Evolutionary conservation across 1,139 yeast genomes (phyloP).

Genomic region (Zygosaccharomyces pseudobailii): DNA sequence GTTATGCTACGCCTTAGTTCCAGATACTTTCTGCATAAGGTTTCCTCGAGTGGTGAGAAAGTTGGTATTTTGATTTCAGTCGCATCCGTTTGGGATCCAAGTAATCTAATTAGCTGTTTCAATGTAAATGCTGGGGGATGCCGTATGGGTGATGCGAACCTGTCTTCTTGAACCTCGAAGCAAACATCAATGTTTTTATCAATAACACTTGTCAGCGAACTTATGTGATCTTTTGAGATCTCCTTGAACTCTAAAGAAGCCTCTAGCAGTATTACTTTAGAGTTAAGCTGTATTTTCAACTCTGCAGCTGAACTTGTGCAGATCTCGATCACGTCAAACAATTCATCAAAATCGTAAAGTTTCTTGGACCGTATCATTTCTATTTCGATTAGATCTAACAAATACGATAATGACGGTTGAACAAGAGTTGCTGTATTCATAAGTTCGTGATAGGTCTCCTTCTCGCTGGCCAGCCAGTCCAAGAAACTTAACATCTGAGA

Average conservation of each 20-base stretch:
- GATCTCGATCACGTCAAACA: slow-evolving; percentile 32
- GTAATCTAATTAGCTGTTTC: slow-evolving; percentile 40
- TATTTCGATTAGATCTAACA: slow-evolving; percentile 39
- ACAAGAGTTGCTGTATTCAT: slow-evolving; percentile 40
- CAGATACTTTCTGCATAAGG: slow-evolving; percentile 37
- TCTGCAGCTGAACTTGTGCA: slow-evolving; percentile 41
- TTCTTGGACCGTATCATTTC: slow-evolving; percentile 14
- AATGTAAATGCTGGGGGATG: slow-evolving; percentile 41
- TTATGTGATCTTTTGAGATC: slow-evolving; percentile 47
- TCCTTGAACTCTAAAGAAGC: slow-evolving; percentile 57
- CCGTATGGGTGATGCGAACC: slow-evolving; percentile 42
- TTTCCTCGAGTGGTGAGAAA: slow-evolving; percentile 37
- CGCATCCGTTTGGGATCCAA: slow-evolving; percentile 36
- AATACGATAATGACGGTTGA: slow-evolving; percentile 45
- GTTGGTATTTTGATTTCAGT: slow-evolving; percentile 35
- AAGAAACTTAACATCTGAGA: slow-evolving; percentile 4
- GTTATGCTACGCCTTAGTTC: slow-evolving; percentile 32
- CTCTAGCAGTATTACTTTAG: slow-evolving; percentile 45
- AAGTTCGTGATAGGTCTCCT: slow-evolving; percentile 38
- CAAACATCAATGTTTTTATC: slow-evolving; percentile 43
- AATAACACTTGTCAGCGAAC: slow-evolving; percentile 48
- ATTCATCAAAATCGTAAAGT: slow-evolving; percentile 16
- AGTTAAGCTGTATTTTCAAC: slow-evolving; percentile 38
- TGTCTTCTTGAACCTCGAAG: slow-evolving; percentile 39
- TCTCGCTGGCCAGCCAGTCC: slow-evolving; percentile 2